These are phyloP conservation scores for Stemphylium lycopersici DNA, from an alignment of 2,329 filamentous ascomycete genomes.

Conservation along the genomic window DNA sequence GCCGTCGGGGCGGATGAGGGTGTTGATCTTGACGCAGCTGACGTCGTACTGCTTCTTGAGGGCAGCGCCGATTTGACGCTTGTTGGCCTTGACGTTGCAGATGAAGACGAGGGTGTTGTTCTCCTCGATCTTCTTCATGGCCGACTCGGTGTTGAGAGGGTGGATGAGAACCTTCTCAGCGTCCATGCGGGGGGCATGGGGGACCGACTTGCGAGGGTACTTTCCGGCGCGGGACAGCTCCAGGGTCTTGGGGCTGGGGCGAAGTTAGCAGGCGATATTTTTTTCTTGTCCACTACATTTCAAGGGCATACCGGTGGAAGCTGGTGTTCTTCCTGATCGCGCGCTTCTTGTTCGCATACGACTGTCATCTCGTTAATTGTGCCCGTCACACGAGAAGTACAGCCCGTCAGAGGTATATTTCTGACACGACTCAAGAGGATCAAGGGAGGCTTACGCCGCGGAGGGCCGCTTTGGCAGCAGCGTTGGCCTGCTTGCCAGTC, in stretches of 20 bases:
- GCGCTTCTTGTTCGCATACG: slow-evolving; percentile 82
- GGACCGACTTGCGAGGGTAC: slow-evolving; percentile 95
- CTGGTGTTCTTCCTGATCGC: slow-evolving; percentile 90
- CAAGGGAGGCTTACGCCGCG: slow-evolving; percentile 76
- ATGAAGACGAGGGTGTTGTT: slow-evolving; percentile 99
- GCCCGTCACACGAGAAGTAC: slow-evolving; percentile 50
- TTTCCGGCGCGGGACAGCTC: slow-evolving; percentile 87
- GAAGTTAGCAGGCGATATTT: slow-evolving; percentile 5
- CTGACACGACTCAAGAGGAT: slow-evolving; percentile 56
- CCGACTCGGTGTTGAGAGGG: slow-evolving; percentile 98
- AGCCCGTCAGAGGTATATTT: slow-evolving; percentile 60
- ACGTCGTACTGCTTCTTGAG: slow-evolving; percentile 99
- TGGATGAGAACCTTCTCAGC: slow-evolving; percentile 97
- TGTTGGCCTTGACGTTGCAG: slow-evolving; percentile 89
- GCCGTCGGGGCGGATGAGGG: slow-evolving; percentile 95
- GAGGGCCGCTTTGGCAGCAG: slow-evolving; percentile 94
- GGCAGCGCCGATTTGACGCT: slow-evolving; percentile 98
- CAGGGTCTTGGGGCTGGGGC: slow-evolving; percentile 81
- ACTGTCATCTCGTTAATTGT: slow-evolving; percentile 58
- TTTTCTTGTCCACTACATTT: too few species aligned
- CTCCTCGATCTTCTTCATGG: slow-evolving; percentile 99
- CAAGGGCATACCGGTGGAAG: slow-evolving; percentile 73
- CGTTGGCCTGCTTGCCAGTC: slow-evolving; percentile 76
- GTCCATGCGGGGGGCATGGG: slow-evolving; percentile 88
- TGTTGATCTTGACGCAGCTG: slow-evolving; percentile 99